These are phyloP conservation scores for Melanogaster broomeanus DNA, from an alignment of 768 basidiomycete genomes.

Conservation along the genomic window DNA sequence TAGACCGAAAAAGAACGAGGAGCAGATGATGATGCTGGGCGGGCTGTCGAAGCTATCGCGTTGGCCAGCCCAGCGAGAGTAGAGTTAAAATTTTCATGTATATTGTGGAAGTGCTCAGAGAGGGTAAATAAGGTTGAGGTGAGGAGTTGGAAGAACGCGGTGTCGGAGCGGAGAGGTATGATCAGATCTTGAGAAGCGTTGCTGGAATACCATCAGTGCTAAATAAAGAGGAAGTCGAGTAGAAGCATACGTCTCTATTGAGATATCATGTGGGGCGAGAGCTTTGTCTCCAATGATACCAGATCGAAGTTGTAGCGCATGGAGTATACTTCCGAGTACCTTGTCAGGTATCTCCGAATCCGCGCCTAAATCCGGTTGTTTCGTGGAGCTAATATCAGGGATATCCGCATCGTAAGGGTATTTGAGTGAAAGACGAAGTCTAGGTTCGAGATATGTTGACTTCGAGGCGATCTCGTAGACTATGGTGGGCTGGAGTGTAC, in stretches of 20 bases:
- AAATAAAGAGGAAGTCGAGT: neutral
- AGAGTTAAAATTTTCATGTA: conserved; percentile 52
- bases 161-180: conserved; percentile 79
- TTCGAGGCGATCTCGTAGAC: conserved; percentile 58
- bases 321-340: conserved; percentile 4
- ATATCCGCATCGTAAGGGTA: neutral
- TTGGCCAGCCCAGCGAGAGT: conserved; percentile 51
- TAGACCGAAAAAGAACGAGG: conserved; percentile 34
- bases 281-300: neutral
- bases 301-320: conserved; percentile 4
- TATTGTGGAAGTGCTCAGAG: conserved; percentile 46
- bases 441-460: conserved; percentile 54
- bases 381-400: neutral
- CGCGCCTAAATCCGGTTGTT: conserved; percentile 8
- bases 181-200: conserved; percentile 51
- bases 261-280: neutral
- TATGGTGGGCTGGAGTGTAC: conserved; percentile 28
- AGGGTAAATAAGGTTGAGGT: conserved; percentile 59
- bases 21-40: conserved; percentile 33
- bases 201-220: conserved; percentile 5
- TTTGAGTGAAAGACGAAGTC: conserved; percentile 53
- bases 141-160: conserved; percentile 78
- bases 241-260: conserved; percentile 9
- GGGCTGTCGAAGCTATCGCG: conserved; percentile 33
- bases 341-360: conserved; percentile 16